Evolutionary conservation across 441 rosid genomes (phyloP).

Genomic region (Mallotus japonicus): DNA sequence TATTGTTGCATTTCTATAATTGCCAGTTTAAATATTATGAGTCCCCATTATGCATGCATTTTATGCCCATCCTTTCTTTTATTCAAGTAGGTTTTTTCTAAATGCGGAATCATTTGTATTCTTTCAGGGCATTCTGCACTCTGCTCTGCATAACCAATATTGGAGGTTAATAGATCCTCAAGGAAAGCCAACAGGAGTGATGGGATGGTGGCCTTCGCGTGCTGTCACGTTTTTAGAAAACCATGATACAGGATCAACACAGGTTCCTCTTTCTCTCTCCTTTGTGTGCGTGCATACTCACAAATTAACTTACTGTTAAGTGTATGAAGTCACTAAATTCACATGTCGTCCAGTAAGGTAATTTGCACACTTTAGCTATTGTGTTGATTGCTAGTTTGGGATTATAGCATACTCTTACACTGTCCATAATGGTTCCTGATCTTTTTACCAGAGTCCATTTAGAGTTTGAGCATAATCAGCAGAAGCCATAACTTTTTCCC

Average conservation of each 20-base stretch:
- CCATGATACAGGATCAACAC: conserved; percentile 56
- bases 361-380: neutral
- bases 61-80: neutral
- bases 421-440: neutral
- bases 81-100: too few relatives aligned
- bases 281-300: neutral
- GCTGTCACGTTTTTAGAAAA: conserved; percentile 53
- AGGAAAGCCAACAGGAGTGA: conserved; percentile 55
- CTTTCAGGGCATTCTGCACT: conserved; percentile 50
- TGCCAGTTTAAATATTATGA: neutral
- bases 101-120: neutral
- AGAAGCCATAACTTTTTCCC: neutral
- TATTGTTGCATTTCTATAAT: neutral
- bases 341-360: neutral
- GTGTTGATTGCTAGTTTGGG: neutral
- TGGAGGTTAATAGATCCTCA: conserved; percentile 53
- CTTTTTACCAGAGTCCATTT: neutral
- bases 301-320: neutral
- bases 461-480: neutral
- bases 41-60: neutral
- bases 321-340: conserved; percentile 5
- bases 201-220: conserved; percentile 66
- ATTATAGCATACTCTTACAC: neutral
- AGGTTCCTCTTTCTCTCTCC: conserved; percentile 29
- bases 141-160: conserved; percentile 45